Base-by-base conservation (phyloP, 2,329 filamentous ascomycete genomes). In the Ceratocystis alfenasii region DNA sequence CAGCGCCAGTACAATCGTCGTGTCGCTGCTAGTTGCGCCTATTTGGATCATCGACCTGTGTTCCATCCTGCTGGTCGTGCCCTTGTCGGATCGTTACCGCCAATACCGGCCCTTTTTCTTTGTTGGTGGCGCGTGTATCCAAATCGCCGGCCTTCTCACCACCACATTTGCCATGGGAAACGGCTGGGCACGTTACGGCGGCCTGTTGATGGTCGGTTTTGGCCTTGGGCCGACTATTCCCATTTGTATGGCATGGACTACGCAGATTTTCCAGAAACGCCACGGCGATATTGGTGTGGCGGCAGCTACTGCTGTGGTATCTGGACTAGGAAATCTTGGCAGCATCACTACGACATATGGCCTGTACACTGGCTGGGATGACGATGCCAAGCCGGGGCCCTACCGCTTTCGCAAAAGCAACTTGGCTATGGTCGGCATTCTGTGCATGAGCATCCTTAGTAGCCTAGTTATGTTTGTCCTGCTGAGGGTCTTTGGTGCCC, bases 31-130 rank as follows among this genome's bases (percentile, higher is more conserved):
- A 33, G 92, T 91, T 72, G 90, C 91, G 1, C 91, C 91, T 0
- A 96, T 96, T 72, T 96, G 91, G 91, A 87, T 96, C 70, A 90
- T 91, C 87, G 91, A 96, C 72, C 81, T 95, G 46, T 86, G 92
- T 66, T 89, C 90, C 45, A 96, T 96, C 72, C 80, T 96, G 61
- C 79, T 95, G 20, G 81, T 95, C 25, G 95, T 90, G 0, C 91
- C 91, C 0, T 79, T 95, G 68, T 92, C 89, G 0, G 91, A 96
- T 75, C 86, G 90, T 66, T 95, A 95, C 79, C 88, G 95, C 76
- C 82, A 81, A 67, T 81, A 88, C 72, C 87, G 91, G 17, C 86
- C 89, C 1, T 75, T 90, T 66, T 92, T 95, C 80, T 96, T 96
- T 78, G 87, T 86, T 41, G 80, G 83, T 7, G 88, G 89, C 0